A percentile compares a stretch with the other conserved stretches of the same genome.
Conservation (phyloP, 306 rosid genomes). For the Cucumis hystrix region DNA sequence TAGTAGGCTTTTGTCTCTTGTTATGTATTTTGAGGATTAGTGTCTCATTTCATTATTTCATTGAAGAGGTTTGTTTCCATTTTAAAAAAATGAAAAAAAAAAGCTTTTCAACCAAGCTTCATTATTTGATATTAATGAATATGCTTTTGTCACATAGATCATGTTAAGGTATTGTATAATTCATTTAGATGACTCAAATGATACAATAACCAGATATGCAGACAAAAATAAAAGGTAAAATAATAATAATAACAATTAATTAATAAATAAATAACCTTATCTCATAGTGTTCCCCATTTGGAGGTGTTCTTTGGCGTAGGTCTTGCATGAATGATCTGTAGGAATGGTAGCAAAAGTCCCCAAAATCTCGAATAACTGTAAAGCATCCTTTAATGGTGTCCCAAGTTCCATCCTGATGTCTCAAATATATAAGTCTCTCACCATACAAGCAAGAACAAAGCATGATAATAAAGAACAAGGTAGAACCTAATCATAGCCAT, state of each 20-base stretch:
- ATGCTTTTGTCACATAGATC: background rate
- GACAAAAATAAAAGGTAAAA: background rate
- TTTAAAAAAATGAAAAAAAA: no score
- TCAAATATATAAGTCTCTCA: slow-evolving; percentile 10
- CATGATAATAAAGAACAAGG: slow-evolving; percentile 4
- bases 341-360: slow-evolving; percentile 61
- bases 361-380: slow-evolving; percentile 57
- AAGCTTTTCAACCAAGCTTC: background rate
- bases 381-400: slow-evolving; percentile 46
- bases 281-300: slow-evolving; percentile 50
- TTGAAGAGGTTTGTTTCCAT: no score
- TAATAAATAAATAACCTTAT: slow-evolving; percentile 31
- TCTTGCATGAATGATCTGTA: slow-evolving; percentile 77
- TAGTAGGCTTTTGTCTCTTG: no score
- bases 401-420: slow-evolving; percentile 71
- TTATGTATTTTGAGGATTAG: no score
- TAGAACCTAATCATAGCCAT: slow-evolving; percentile 21
- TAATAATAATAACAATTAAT: background rate
- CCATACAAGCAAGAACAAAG: slow-evolving; percentile 12
- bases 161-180: background rate
- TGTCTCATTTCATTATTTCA: no score
- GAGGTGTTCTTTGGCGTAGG: slow-evolving; percentile 37
- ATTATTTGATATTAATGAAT: background rate
- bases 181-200: background rate
- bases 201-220: background rate